phyloP scores from a whole-genome alignment of 164 flowering plant species.

The Liquidambar formosana region DNA sequence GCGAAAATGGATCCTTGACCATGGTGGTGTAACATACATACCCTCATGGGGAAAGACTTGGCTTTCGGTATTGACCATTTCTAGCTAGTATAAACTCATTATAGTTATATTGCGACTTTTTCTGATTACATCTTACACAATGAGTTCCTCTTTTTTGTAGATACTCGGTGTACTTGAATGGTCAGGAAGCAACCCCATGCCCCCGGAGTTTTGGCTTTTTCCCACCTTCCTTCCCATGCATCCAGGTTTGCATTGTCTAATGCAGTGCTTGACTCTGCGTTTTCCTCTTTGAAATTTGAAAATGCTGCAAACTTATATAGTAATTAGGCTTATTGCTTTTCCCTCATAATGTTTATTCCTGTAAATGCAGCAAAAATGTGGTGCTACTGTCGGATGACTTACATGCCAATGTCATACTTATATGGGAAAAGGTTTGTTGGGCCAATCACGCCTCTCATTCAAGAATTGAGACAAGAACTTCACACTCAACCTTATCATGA shows the following conservation, averaged over 20 bases:
- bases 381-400: slow-evolving; percentile 48
- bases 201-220: slow-evolving; percentile 34
- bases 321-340: too few relatives aligned
- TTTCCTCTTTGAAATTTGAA: too few relatives aligned
- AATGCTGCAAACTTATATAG: too few relatives aligned
- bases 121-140: background rate
- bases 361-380: slow-evolving; percentile 46
- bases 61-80: slow-evolving; percentile 43
- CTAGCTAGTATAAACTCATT: too few relatives aligned
- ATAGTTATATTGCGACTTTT: too few relatives aligned
- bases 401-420: slow-evolving; percentile 46
- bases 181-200: slow-evolving; percentile 34
- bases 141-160: slow-evolving; percentile 7
- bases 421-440: slow-evolving; percentile 53
- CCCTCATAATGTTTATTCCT: too few relatives aligned
- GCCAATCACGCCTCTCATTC: slow-evolving; percentile 45
- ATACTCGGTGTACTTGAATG: slow-evolving; percentile 33
- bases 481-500: slow-evolving; percentile 36
- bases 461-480: slow-evolving; percentile 43
- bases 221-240: slow-evolving; percentile 19
- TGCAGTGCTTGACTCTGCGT: background rate
- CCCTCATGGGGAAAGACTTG: slow-evolving; percentile 68
- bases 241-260: slow-evolving; percentile 21
- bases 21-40: slow-evolving; percentile 39
- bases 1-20: slow-evolving; percentile 53